Conservation (phyloP, 306 rosid genomes). For the Pyrus communis region DNA sequence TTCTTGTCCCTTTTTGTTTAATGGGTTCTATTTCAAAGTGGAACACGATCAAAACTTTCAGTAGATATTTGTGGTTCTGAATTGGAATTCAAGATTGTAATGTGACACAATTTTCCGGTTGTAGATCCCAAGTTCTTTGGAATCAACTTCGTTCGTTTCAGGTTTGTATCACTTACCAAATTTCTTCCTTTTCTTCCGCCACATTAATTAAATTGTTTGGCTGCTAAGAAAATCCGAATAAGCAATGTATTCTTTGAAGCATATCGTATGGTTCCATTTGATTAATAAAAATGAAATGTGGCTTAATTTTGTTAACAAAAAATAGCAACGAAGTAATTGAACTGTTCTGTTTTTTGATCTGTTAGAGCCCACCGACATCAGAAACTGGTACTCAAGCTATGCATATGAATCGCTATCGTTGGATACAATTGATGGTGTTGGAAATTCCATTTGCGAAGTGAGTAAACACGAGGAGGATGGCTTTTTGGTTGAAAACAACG, state of each 20-base stretch:
- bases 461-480: conserved; percentile 20
- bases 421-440: conserved; percentile 23
- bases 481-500: conserved; percentile 6
- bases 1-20: background rate
- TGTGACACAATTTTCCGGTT: background rate
- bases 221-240: background rate
- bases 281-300: background rate
- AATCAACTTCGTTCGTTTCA: conserved; percentile 42
- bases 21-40: background rate
- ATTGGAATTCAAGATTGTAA: background rate
- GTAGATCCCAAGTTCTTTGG: conserved; percentile 34
- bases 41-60: background rate
- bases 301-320: background rate
- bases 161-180: conserved; percentile 36
- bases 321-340: background rate
- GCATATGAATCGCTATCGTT: conserved; percentile 49
- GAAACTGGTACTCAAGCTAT: conserved; percentile 75
- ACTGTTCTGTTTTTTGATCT: background rate
- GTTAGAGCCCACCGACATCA: conserved; percentile 65
- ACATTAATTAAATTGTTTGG: background rate
- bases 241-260: background rate
- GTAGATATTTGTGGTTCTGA: background rate
- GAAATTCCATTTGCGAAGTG: conserved; percentile 18
- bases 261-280: background rate
- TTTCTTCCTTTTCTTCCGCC: background rate